Base-by-base conservation (phyloP, 2,329 filamentous ascomycete species). In the Sclerotinia sclerotiorum region DNA sequence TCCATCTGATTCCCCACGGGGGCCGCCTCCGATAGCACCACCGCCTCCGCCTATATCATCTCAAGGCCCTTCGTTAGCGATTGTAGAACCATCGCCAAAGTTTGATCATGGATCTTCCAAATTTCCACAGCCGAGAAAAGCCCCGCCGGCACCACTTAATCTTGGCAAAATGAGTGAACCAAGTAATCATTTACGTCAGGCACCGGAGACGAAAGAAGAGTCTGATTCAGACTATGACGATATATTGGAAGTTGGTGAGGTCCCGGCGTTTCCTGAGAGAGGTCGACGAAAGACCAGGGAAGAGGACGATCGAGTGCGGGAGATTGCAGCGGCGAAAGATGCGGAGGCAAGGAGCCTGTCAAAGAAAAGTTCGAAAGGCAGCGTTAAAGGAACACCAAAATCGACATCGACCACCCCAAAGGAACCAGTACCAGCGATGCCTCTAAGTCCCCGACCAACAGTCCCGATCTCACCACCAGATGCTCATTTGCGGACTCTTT, bases 201-300 rank as follows among this genome's bases (percentile, higher is more conserved):
- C 79, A 2, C 80, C 80, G 35, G 78, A 80, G 29, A 79, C 80
- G 0, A 88, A 89, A 17, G 84, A 86, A 2, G 85, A 88, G 48
- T 89, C 89, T 0, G 92, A 92, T 69, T 94, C 92, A 0, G 93
- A 97, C 72, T 95, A 94, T 73, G 92, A 95, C 69, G 90, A 94
- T 71, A 84, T 91, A 48, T 79, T 92, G 17, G 89, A 92, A 70
- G 87, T 90, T 4, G 85, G 89, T 56, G 88, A 90, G 71, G 82
- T 89, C 62, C 81, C 84, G 0, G 77, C 80, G 7, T 80, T 84
- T 48, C 80, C 71, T 15, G 82, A 87, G 65, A 86, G 94, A 70
- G 94, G 93, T 11, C 87, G 93, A 69, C 85, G 92, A 73, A 92
- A 90, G 78, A 97, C 93, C 3, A 86, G 94, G 65, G 93, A 94